Evolutionary conservation across 176 grass and related monocot species (phyloP).

Genomic region (Oryza glaberrima): DNA sequence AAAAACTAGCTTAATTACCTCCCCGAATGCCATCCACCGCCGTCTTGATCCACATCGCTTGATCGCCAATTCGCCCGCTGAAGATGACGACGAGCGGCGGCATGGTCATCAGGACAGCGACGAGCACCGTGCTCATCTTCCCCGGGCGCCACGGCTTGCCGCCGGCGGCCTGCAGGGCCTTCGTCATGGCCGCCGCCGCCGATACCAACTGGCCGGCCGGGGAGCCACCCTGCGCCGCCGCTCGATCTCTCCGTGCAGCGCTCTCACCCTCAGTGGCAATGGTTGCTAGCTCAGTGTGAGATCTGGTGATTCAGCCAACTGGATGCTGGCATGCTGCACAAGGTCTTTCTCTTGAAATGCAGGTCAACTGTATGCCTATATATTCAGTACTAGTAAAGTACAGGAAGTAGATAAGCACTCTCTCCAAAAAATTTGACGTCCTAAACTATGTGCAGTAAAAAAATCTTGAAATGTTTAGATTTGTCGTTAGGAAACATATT

Average conservation of each 20-base stretch:
- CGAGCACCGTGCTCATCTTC: neutral
- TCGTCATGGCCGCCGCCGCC: neutral
- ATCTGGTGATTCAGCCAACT: no score
- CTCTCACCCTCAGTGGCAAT: neutral
- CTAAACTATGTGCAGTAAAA: no score
- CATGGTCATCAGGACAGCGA: conserved; percentile 22
- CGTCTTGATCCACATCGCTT: conserved; percentile 22
- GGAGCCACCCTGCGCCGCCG: neutral
- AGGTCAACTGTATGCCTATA: no score
- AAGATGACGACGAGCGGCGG: conserved; percentile 26
- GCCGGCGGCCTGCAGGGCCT: neutral
- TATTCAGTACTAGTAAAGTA: no score
- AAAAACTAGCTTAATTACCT: conserved; percentile 19
- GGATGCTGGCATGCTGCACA: no score
- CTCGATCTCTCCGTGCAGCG: neutral
- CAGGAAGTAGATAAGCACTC: no score
- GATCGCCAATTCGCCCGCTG: neutral
- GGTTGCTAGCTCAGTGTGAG: neutral
- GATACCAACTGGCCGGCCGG: neutral
- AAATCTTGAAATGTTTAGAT: no score
- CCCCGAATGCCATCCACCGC: neutral
- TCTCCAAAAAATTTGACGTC: no score
- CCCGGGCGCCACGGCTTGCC: conserved; percentile 27
- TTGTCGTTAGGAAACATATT: no score
- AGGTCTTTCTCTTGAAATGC: no score